Base-by-base conservation (phyloP, 805 yeast species). In the Saturnispora silvae region DNA sequence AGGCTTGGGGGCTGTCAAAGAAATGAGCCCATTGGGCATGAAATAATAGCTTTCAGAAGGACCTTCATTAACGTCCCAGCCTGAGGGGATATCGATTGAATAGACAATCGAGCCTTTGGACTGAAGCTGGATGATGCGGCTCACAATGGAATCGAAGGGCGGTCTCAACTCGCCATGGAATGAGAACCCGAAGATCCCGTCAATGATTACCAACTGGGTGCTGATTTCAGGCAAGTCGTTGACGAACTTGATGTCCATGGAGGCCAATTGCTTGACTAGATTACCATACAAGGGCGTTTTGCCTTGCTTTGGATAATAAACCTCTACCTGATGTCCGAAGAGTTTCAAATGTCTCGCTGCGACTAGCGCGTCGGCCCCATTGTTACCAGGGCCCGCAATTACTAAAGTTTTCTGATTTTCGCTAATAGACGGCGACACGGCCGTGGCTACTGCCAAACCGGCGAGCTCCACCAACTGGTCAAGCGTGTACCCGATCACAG, bases 391-490 rank as follows among this genome's bases (percentile, higher is more conserved):
- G 0, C 98, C 98, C 9, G 79, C 85, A 4, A 92, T 63, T 1
- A 92, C 70, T 5, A 41, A 16, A 29, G 87, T 60, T 18, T 28
- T 23, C n/a, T 36, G 15, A 1, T 86, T 77, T 9, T 57, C 61
- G 27, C 63, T 57, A 3, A 38, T 18, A 1, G 76, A 76, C 2
- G 94, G 94, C 51, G 72, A 75, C 3, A 87, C 70, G 1, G 94
- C 83, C 50, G 85, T 83, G 4, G 98, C 96, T 8, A 89, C 96
- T 2, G 96, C 76, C 20, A 87, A 67, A 0, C 98, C 98, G 0
- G 98, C 98, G 30, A 92, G 65, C 59, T 92, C 98, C 98, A 92
- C 92, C 53, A 84, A 58, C 49, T 84, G 95, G 52, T 83, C 94
- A 38, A 84, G 69, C 20, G 89, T 77, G 60, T 77, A 84, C 1